Evolutionary conservation across 306 rosid genomes (phyloP), one percentile per base, ranked within the genome.

Genomic region (Vicia faba): DNA sequence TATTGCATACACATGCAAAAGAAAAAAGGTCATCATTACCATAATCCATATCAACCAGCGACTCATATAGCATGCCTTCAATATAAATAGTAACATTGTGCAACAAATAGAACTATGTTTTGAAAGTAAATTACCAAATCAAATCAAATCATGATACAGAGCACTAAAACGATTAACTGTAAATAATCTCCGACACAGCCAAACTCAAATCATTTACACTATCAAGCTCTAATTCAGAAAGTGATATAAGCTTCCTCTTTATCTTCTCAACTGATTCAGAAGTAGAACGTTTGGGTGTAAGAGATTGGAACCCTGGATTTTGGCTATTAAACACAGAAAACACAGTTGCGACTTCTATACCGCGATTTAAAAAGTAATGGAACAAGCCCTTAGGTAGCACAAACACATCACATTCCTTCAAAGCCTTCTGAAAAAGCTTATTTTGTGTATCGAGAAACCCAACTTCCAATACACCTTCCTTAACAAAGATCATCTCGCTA

Each of bases 321-420:
- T 89, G 92, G 76, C 89, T 78, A 16, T 75, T 92, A 60, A 73
- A 79, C 71, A 84, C 86, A 2, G 96, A 85, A 63, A 83, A 75
- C 45, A 77, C 36, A 26, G 79, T 77, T 23, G 91, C 91, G 28
- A 2, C 63, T 10, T 75, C 83, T 1, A 33, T 78, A 5, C 92
- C 91, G 20, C 29, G 70, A n/a, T 87, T 89, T 7, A 76, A 45
- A 61, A 68, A 67, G 70, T 61, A 85, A 75, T 92, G 98, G 41
- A 85, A 81, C 77, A 92, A 75, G 5, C 91, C 98, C 45, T 68
- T 84, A 8, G 98, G 98, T 65, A 92, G 69, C 43, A 89, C 87
- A 63, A 84, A 79, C 11, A 89, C 89, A 33, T 87, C 98, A 49
- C 96, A 95, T 16, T 50, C 80, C 2, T 13, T 54, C 1, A 89